phyloP scores from a whole-genome alignment of 371 early-diverging fungal species.

The Rhizopus delemar region DNA sequence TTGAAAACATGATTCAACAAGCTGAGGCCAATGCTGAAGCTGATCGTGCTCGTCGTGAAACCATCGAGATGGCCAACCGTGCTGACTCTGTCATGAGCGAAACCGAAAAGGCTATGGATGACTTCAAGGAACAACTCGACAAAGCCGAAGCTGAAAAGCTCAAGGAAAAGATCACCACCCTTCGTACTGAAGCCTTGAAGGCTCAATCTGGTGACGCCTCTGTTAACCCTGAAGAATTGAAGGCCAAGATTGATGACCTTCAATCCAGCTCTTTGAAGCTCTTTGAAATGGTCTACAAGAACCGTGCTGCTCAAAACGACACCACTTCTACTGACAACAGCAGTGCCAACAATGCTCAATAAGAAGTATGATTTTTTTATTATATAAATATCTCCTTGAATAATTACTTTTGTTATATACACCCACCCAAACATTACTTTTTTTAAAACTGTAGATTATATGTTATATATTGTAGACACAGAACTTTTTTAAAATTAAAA shows the following conservation, averaged over 20 bases:
- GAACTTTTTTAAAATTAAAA: not conserved
- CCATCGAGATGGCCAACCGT: constrained; percentile 85
- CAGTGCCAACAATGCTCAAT: constrained; percentile 3
- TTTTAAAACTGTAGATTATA: constrained; percentile 1
- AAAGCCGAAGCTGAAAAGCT: constrained; percentile 74
- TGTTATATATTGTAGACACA: not conserved
- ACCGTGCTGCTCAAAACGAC: constrained; percentile 37
- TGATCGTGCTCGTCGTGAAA: constrained; percentile 83
- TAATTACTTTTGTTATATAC: not conserved
- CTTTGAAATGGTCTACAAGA: constrained; percentile 93
- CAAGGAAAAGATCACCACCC: constrained; percentile 66
- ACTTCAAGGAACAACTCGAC: constrained; percentile 89
- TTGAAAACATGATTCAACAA: constrained; percentile 87
- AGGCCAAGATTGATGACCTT: constrained; percentile 68
- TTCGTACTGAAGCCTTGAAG: constrained; percentile 66
- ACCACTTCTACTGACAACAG: constrained; percentile 4
- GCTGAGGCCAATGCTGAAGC: constrained; percentile 83
- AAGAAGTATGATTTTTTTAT: not conserved
- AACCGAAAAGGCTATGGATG: constrained; percentile 85
- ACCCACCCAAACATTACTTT: not conserved
- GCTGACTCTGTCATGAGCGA: constrained; percentile 85
- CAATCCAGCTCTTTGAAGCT: constrained; percentile 85
- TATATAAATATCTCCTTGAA: not conserved
- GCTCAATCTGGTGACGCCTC: constrained; percentile 61
- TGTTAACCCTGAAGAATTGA: constrained; percentile 63